A percentile compares a stretch with the other conserved stretches of the same genome.
phyloP scores from a whole-genome alignment of 495 filamentous ascomycete genomes.

The Hypoxylon trugodes region DNA sequence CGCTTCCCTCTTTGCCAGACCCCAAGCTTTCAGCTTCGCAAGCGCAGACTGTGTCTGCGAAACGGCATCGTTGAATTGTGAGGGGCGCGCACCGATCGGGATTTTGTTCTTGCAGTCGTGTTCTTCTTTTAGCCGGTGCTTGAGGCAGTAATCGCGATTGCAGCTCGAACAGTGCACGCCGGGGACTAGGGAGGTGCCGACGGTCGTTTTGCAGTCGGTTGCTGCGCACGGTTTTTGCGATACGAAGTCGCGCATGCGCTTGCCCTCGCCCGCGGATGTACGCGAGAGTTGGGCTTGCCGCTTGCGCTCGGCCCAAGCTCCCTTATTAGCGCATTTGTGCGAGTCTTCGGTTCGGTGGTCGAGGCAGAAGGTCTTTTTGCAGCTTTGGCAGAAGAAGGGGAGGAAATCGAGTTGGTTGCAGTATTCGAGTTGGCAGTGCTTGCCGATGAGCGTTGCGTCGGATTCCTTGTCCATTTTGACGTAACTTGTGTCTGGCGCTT shows the following conservation, averaged over 20 bases:
- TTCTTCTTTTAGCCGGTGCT: slow-evolving; percentile 85
- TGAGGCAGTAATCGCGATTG: slow-evolving; percentile 87
- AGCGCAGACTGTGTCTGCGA: slow-evolving; percentile 71
- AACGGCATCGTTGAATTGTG: slow-evolving; percentile 47
- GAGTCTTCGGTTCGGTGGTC: slow-evolving; percentile 90
- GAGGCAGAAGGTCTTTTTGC: slow-evolving; percentile 84
- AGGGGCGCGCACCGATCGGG: slow-evolving; percentile 73
- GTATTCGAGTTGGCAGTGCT: slow-evolving; percentile 88
- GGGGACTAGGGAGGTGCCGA: slow-evolving; percentile 80
- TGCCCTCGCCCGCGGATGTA: slow-evolving; percentile 56
- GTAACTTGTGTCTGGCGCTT: slow-evolving; percentile 56
- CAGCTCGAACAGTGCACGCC: slow-evolving; percentile 84
- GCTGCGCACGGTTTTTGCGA: slow-evolving; percentile 69
- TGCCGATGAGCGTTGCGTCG: slow-evolving; percentile 85
- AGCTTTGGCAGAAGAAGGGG: slow-evolving; percentile 93
- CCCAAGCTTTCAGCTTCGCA: slow-evolving; percentile 67
- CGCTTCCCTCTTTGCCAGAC: slow-evolving; percentile 56
- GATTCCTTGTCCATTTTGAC: slow-evolving; percentile 65
- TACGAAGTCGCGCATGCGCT: slow-evolving; percentile 54
- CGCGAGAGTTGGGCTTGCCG: slow-evolving; percentile 62
- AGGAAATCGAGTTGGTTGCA: slow-evolving; percentile 97
- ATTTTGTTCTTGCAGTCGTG: slow-evolving; percentile 77
- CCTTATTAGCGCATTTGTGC: slow-evolving; percentile 81
- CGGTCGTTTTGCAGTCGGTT: slow-evolving; percentile 79
- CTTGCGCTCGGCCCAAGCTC: slow-evolving; percentile 82